Evolutionary conservation across 2,329 filamentous ascomycete genomes (phyloP).

Genomic region (Pezicula carpinea): DNA sequence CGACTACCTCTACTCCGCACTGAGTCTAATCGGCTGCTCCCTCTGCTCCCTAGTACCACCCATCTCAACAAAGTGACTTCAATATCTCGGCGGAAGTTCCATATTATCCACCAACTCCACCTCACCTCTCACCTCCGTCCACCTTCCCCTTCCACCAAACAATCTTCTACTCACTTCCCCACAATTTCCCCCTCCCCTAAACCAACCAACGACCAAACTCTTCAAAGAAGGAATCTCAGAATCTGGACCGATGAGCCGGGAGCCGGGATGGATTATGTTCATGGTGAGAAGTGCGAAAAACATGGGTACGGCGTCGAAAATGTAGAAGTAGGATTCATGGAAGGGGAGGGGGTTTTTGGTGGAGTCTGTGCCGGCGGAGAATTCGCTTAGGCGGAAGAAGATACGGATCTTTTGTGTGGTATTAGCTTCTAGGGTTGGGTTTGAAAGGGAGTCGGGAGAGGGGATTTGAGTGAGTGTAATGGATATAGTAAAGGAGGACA

Average conservation of each 20-base stretch:
- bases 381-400: slow-evolving; percentile 55
- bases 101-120: no score
- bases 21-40: no score
- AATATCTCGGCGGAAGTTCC: no score
- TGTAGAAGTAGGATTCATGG: slow-evolving; percentile 47
- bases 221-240: neutral
- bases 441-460: no score
- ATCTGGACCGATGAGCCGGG: neutral
- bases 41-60: no score
- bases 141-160: no score
- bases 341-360: slow-evolving; percentile 38
- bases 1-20: no score
- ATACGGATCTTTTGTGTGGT: slow-evolving; percentile 42
- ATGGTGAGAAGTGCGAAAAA: slow-evolving; percentile 7
- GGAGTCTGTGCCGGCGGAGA: slow-evolving; percentile 34
- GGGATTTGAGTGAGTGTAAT: neutral
- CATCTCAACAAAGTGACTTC: no score
- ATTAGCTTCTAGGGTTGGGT: neutral
- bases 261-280: slow-evolving; percentile 10
- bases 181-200: no score
- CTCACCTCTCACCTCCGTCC: no score
- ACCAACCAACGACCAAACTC: no score
- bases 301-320: slow-evolving; percentile 34
- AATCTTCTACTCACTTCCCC: no score
- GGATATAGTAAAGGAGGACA: neutral